Base-by-base conservation (phyloP, 208 protist genomes). In the Leishmania gerbilli region DNA sequence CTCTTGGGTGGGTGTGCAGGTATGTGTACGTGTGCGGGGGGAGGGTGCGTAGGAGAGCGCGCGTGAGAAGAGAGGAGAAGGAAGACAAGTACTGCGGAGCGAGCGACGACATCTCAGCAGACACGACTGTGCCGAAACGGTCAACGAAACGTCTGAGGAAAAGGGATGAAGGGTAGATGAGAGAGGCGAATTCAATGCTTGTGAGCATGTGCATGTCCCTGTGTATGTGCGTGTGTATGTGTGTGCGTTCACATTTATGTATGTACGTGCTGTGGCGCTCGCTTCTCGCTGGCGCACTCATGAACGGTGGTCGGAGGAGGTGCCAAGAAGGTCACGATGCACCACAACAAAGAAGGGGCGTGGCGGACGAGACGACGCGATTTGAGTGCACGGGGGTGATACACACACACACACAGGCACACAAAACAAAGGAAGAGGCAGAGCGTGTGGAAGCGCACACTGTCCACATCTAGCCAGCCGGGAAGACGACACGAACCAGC, bases 361-460 rank as follows among this genome's bases (percentile, higher is more conserved):
- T 55, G 34, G 45, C 7, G 45, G 17, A 15, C 11, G 27, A 53
- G 17, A 74, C 42, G 1, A 55, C 42, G 45, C 17, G 45, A 45
- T 74, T 4, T 53, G 24, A 53, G 45, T 34, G 45, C 69, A 55
- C 69, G 27, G 9, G 27, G 8, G 45, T 51, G 15, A 80, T 74
- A 75, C 56, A 40, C 34, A 83, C 8, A 56, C 17, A 58, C 8
- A 58, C 37, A 83, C 8, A 56, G 7, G 11, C 45, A 49, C 8
- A 58, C 8, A 58, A 83, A 75, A 60, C 24, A 79, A 79, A 74
- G 13, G 27, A 37, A 45, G 47, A 55, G 69, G 27, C 45, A 74
- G 69, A 31, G 49, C 45, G n/a, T 8, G 13, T 53, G 24, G 21
- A 74, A n/a, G 69, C 45, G 69, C 27, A 37, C 40, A 51, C 21